These are phyloP conservation scores for Jacaranda copaia DNA, from an alignment of 257 asterid genomes.

Conservation along the genomic window DNA sequence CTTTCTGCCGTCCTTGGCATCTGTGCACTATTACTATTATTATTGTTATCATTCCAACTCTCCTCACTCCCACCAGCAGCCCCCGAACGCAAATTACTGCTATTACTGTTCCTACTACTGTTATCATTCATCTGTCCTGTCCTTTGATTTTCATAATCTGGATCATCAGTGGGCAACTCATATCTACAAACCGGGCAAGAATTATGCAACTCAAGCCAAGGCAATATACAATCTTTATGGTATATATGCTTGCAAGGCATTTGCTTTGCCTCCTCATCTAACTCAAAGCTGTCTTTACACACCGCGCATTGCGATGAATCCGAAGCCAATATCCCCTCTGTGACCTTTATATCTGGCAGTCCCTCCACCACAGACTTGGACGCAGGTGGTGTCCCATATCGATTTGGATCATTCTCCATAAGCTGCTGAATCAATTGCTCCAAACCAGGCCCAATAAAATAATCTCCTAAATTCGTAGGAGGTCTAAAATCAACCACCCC, in stretches of 20 bases:
- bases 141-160: conserved; percentile 71
- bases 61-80: conserved; percentile 49
- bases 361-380: conserved; percentile 72
- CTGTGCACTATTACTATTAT: conserved; percentile 39
- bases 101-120: conserved; percentile 30
- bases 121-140: conserved; percentile 45
- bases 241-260: conserved; percentile 59
- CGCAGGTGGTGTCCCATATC: conserved; percentile 93
- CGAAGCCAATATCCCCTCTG: conserved; percentile 54
- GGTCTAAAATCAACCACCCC: conserved; percentile 46
- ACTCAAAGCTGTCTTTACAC: conserved; percentile 81
- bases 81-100: conserved; percentile 42
- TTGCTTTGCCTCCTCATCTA: conserved; percentile 55
- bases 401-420: conserved; percentile 85
- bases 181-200: conserved; percentile 93
- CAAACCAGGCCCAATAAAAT: conserved; percentile 79
- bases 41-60: conserved; percentile 40
- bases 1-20: conserved; percentile 66
- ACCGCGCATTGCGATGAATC: conserved; percentile 86
- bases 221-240: conserved; percentile 82
- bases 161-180: conserved; percentile 92
- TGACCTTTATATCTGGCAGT: conserved; percentile 67
- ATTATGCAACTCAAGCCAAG: conserved; percentile 92
- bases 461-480: conserved; percentile 77
- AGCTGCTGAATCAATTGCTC: conserved; percentile 89